These are phyloP conservation scores for Scheffersomyces illinoinensis DNA, from an alignment of 1,139 yeast genomes.

Conservation along the genomic window DNA sequence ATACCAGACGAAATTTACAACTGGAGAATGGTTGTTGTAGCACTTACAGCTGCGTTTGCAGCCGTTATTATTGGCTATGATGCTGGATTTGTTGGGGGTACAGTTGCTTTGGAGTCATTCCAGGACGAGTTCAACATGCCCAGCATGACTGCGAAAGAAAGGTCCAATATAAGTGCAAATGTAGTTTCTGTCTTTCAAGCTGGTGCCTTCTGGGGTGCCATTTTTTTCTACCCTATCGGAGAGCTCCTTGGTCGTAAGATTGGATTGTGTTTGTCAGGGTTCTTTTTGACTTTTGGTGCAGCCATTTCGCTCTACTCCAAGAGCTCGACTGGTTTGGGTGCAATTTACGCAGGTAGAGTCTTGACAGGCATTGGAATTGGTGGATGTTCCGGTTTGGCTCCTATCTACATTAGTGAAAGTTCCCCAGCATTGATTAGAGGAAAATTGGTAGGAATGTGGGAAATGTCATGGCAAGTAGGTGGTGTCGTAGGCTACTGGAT, in stretches of 20 bases:
- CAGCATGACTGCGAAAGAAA: slow-evolving; percentile 14
- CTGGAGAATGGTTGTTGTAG: slow-evolving; percentile 30
- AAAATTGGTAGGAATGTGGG: slow-evolving; percentile 49
- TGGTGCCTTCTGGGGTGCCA: slow-evolving; percentile 35
- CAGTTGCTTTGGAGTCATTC: slow-evolving; percentile 28
- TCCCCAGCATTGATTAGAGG: slow-evolving; percentile 34
- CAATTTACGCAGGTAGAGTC: slow-evolving; percentile 39
- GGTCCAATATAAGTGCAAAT: slow-evolving; percentile 21
- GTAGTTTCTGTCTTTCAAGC: slow-evolving; percentile 39
- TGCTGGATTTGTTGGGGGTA: slow-evolving; percentile 37
- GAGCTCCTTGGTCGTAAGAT: slow-evolving; percentile 26
- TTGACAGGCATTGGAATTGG: slow-evolving; percentile 38
- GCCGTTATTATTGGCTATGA: slow-evolving; percentile 38
- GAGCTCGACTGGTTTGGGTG: slow-evolving; percentile 26
- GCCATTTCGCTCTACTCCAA: slow-evolving; percentile 30
- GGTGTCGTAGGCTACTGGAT: slow-evolving; percentile 47
- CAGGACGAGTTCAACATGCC: slow-evolving; percentile 26
- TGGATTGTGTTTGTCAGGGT: slow-evolving; percentile 29
- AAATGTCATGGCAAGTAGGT: slow-evolving; percentile 53
- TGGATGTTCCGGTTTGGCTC: slow-evolving; percentile 34
- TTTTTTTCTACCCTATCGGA: slow-evolving; percentile 30
- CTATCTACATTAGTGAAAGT: slow-evolving; percentile 33
- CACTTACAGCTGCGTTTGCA: slow-evolving; percentile 29
- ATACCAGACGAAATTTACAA: slow-evolving; percentile 26
- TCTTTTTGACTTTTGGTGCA: slow-evolving; percentile 45